Percentiles rank a stretch among this genome's conserved stretches.
These are phyloP conservation scores for Heliamphora pulchella DNA, from an alignment of 179 eudicot species.

Conservation along the genomic window DNA sequence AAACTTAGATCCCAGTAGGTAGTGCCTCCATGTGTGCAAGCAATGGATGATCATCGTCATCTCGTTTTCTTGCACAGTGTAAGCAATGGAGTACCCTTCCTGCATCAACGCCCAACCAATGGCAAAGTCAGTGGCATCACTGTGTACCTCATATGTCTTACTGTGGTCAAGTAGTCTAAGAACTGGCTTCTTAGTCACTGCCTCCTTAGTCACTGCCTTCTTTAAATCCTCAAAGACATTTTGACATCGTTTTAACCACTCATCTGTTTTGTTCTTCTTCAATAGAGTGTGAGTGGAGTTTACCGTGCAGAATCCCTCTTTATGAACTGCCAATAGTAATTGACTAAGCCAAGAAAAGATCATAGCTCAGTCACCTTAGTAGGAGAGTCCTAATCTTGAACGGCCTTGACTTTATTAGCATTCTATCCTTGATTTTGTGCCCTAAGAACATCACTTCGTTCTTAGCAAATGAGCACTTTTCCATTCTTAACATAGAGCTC, in stretches of 20 bases:
- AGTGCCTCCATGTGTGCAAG: not conserved
- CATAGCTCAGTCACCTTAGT: not conserved
- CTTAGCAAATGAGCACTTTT: not conserved
- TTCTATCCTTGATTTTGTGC: not conserved
- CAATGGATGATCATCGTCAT: not conserved
- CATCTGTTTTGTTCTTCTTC: no score
- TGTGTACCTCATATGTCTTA: not conserved
- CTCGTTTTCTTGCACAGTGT: no score
- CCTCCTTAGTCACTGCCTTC: not conserved
- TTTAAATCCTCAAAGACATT: not conserved
- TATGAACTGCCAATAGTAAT: not conserved
- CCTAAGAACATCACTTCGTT: not conserved
- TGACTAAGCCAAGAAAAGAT: not conserved
- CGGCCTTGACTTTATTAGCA: not conserved
- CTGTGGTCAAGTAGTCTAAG: not conserved
- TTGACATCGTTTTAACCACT: no score
- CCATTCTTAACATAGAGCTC: not conserved
- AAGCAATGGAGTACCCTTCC: not conserved
- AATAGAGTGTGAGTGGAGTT: not conserved
- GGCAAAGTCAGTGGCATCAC: not conserved
- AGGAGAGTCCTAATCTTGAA: not conserved
- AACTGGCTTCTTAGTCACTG: no score
- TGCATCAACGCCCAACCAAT: not conserved
- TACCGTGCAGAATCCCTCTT: not conserved
- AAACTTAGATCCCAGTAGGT: not conserved